Evolutionary conservation across 208 protist genomes (phyloP), one percentile per base, ranked within the genome.

Genomic region (Angomonas ambiguus): DNA sequence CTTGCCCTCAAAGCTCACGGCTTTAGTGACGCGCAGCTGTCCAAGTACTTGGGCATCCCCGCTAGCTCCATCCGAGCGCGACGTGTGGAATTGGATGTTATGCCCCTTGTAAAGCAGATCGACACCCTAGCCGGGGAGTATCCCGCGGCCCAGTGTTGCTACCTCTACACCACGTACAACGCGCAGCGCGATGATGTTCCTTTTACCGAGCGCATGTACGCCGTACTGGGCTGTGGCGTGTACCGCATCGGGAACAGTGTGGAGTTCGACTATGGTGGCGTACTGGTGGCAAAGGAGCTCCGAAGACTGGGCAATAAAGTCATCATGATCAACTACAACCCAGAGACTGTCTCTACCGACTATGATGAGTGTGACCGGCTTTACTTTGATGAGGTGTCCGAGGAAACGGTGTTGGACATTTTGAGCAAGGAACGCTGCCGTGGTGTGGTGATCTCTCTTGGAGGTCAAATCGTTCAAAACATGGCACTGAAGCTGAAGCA

Each of bases 251-350:
- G 98, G 63, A 95, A 86, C 55, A 94, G 82, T 55, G 97, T 99
- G 30, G 97, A 99, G 83, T 99, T 99, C 74, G 97, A 99, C 80
- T 99, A 97, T 88, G 97, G 97, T 74, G 96, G 94, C 58, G 98
- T 99, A 25, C 82, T 88, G 42, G 96, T 97, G 63, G 84, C 97
- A 18, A 82, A 96, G 53, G 94, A 98, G 66, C 83, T 99, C 56
- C 81, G 91, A 30, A 82, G 85, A 25, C 77, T 99, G 22, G 97
- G 96, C 33, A 82, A 96, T 71, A 92, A 94, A 67, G 94, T 97
- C 5, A 97, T 98, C 68, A 96, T 99, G 80, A 97, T 99, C 74
- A 99, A 99, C 90, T 99, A 97, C 87, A 99, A 99, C 85, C 98
- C 98, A 24, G 97, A 99, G 74, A 99, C 98, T 11, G 98, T 99